phyloP scores from a whole-genome alignment of 1,284 basidiomycete genomes.

The Irpex sp. region DNA sequence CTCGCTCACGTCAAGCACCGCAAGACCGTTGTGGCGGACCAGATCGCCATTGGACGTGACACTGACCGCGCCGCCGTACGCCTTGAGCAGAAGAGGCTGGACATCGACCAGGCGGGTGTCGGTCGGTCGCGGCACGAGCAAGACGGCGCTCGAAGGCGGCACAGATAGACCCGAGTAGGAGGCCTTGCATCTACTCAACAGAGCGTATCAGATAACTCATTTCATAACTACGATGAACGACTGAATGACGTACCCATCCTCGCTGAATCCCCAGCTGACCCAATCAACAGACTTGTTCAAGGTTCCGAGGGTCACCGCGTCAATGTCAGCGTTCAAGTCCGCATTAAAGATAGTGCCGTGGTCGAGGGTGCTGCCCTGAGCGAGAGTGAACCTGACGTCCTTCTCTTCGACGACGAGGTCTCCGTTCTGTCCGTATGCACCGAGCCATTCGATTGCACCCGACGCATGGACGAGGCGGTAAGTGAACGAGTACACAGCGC shows the following conservation, averaged over 20 bases:
- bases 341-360: conserved; percentile 15
- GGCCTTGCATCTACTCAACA: not conserved
- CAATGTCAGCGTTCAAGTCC: not conserved
- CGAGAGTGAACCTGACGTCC: conserved; percentile 17
- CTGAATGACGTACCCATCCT: conserved; percentile 19
- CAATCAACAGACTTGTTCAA: conserved; percentile 19
- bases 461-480: conserved; percentile 27
- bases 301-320: conserved; percentile 12
- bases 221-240: not conserved
- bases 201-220: not conserved
- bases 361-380: conserved; percentile 16
- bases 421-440: conserved; percentile 24
- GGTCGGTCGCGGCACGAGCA: conserved; percentile 9
- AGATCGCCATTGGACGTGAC: conserved; percentile 11
- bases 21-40: not conserved
- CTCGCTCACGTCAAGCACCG: not conserved
- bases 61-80: conserved; percentile 1
- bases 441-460: conserved; percentile 27
- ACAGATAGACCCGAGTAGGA: not conserved
- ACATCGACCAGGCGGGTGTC: not conserved
- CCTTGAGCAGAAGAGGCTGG: conserved; percentile 12
- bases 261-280: conserved; percentile 21
- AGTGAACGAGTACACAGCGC: conserved; percentile 26
- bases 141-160: conserved; percentile 2
- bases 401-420: conserved; percentile 20